Evolutionary conservation across 2,329 filamentous ascomycete species (phyloP), one percentile per base, ranked within the genome.

Genomic region (Ophiocordyceps australis): DNA sequence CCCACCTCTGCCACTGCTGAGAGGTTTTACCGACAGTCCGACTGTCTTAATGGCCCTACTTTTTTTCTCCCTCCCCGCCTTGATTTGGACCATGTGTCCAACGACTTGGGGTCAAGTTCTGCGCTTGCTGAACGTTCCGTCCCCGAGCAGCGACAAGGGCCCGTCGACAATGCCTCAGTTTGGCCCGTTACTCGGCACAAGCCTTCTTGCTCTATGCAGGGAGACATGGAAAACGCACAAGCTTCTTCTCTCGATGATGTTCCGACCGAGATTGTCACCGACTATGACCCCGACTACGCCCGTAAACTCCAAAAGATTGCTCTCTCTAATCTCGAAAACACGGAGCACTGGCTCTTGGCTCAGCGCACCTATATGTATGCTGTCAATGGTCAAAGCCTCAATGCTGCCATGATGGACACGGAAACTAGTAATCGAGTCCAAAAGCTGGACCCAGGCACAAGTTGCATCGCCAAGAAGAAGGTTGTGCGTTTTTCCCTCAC

Each of bases 1-100:
- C 83, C 83, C 2, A 86, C 81, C 1, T 93, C 86, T 2, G 81
- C 82, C 17, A 83, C 77, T n/a, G 86, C 86, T 8, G 81, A 93
- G 45, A 71, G 77, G 34, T 95, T 94, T 42, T 95, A 95, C 53
- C 74, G 76, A 34, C 65, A n/a, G n/a, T n/a, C n/a, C n/a, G n/a
- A n/a, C n/a, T n/a, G n/a, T n/a, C n/a, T n/a, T n/a, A n/a, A n/a
- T n/a, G n/a, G n/a, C n/a, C n/a, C n/a, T n/a, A n/a, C n/a, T n/a
- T n/a, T n/a, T n/a, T n/a, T n/a, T n/a, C n/a, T n/a, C n/a, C n/a
- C n/a, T n/a, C n/a, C n/a, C n/a, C n/a, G n/a, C n/a, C n/a, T n/a
- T n/a, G n/a, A n/a, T n/a, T n/a, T n/a, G n/a, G n/a, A n/a, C n/a
- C n/a, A n/a, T n/a, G n/a, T n/a, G n/a, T n/a, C n/a, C n/a, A n/a